These are phyloP conservation scores for Teratosphaeria epicoccoides DNA, from an alignment of 2,329 filamentous ascomycete species.

Conservation along the genomic window DNA sequence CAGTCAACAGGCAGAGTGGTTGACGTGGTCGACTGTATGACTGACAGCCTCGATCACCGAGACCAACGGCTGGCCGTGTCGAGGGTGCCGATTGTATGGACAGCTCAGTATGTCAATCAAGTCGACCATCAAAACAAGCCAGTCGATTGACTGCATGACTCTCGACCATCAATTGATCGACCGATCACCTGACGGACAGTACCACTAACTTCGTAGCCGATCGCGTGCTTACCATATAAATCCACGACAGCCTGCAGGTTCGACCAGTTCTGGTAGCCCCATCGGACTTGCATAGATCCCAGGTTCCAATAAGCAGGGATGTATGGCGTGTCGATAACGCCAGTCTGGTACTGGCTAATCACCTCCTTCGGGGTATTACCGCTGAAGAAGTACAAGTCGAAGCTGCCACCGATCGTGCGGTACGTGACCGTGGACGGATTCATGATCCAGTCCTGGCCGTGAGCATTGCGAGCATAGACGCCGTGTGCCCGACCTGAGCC, in stretches of 20 bases:
- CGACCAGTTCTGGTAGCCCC: slow-evolving; percentile 66
- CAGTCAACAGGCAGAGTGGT: no score
- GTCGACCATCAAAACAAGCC: no score
- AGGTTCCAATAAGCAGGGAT: slow-evolving; percentile 59
- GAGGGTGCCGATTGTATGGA: no score
- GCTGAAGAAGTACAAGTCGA: slow-evolving; percentile 54
- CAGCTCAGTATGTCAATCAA: no score
- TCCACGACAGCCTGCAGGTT: slow-evolving; percentile 48
- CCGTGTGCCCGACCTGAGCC: slow-evolving; percentile 13
- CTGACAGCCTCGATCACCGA: no score
- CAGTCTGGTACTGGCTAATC: slow-evolving; percentile 56
- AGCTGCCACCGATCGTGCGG: slow-evolving; percentile 22
- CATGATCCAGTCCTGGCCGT: slow-evolving; percentile 25
- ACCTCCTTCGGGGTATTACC: slow-evolving; percentile 53
- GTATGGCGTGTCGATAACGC: slow-evolving; percentile 57
- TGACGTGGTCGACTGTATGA: no score
- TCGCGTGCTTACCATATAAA: slow-evolving; percentile 30
- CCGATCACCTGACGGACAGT: slow-evolving; percentile 43
- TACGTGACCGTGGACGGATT: slow-evolving; percentile 18
- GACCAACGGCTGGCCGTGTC: no score
- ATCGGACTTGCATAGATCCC: slow-evolving; percentile 74
- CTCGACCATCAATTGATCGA: no score
- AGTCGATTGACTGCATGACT: no score
- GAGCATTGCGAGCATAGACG: slow-evolving; percentile 25
- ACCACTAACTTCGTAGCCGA: slow-evolving; percentile 11